Base-by-base conservation (phyloP, 2,329 filamentous ascomycete species). In the Xylariaceae sp. region DNA sequence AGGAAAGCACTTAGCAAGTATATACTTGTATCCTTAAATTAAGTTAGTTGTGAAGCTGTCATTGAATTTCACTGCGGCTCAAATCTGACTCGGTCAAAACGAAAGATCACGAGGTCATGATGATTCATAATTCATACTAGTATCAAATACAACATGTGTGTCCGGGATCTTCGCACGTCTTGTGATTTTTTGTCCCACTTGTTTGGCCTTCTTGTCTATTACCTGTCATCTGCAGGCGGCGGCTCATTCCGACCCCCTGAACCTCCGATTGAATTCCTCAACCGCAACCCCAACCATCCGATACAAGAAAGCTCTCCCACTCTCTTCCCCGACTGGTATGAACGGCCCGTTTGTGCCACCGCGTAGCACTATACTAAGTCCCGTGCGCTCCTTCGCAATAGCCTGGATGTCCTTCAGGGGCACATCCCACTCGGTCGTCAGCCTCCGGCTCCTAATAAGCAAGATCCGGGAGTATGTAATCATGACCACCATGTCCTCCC, bases 391-490 rank as follows among this genome's bases (percentile, higher is more conserved):
- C 78, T 98, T 99, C 44, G 89, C 90, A 63, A 99, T 98, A 0
- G 93, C 98, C 79, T 98, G 93, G 19, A 99, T 86, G 71, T 99
- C 95, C 70, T 95, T 97, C 63, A 99, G 81, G 21, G 91, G 90
- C 10, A 98, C 91, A 69, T 99, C 95, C 95, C 95, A 99, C 75
- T 98, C 93, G 18, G 88, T 93, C 50, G 86, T 88, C 67, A 99
- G 80, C 70, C 89, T 89, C 77, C 92, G 89, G 49, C 90, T 91
- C 65, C 92, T 85, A 60, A 99, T 90, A 53, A 98, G 85, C 81
- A 99, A 86, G 71, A 99, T 96, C 3, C 91, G 86, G 61, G 85
- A 82, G 71, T 90, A 95, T 9, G 90, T 97, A 58, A 99, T 83
- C 85, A 98, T 91, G 46, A 93, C 89, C 54, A 93, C 87, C 80